A percentile compares a stretch with the other conserved stretches of the same genome.
Conservation (phyloP, 129 eudicot genomes). For the Gnaphalium uliginosum region DNA sequence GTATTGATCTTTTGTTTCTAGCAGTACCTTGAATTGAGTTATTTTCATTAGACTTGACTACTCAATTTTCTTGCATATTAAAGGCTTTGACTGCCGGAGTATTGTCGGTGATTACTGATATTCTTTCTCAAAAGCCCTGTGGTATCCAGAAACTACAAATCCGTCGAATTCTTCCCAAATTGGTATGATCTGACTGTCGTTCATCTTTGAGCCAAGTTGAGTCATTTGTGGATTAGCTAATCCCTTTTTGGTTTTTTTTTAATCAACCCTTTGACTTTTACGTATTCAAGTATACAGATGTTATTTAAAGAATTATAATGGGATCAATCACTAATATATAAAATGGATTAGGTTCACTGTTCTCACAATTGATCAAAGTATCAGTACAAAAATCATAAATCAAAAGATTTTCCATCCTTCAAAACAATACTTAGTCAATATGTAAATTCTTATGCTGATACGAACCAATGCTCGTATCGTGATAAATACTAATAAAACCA, state of each 20-base stretch:
- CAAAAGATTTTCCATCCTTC: background rate
- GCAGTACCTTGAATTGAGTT: slow-evolving; percentile 7
- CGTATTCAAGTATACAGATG: background rate
- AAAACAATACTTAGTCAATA: background rate
- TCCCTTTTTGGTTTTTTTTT: background rate
- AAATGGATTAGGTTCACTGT: slow-evolving; percentile 1
- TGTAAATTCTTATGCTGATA: background rate
- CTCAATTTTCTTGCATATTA: slow-evolving; percentile 6
- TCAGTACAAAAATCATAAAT: background rate
- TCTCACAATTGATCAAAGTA: background rate
- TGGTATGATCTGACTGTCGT: slow-evolving; percentile 50
- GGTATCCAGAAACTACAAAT: slow-evolving; percentile 89
- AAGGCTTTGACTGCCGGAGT: slow-evolving; percentile 84
- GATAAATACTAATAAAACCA: too few relatives aligned
- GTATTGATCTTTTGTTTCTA: slow-evolving; percentile 1
- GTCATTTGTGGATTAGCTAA: background rate
- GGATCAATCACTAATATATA: background rate
- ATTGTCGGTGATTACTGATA: slow-evolving; percentile 78
- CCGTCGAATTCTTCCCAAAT: slow-evolving; percentile 86
- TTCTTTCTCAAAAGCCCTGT: slow-evolving; percentile 81
- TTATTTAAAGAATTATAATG: background rate
- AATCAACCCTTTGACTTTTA: slow-evolving; percentile 30
- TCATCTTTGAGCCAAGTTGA: slow-evolving; percentile 9
- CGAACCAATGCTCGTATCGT: too few relatives aligned
- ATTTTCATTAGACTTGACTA: background rate